Conservation (phyloP, 2,329 filamentous ascomycete species). For the Colletotrichum tanaceti region DNA sequence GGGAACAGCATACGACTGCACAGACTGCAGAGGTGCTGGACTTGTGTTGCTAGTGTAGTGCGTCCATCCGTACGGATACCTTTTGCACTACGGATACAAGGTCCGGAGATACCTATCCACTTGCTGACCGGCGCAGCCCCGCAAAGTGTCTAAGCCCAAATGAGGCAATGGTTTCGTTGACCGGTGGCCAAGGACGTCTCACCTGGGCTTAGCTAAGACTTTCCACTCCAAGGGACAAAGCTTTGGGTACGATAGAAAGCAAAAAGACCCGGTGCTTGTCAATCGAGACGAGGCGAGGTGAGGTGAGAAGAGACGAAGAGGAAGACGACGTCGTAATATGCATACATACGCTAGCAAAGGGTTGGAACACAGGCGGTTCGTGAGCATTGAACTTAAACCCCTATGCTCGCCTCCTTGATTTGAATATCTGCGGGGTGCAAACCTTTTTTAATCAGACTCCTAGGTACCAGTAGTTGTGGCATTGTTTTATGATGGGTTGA, state of each 20-base stretch:
- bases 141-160: conserved; percentile 24
- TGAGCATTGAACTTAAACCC: neutral
- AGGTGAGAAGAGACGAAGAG: neutral
- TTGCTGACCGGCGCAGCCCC: conserved; percentile 13
- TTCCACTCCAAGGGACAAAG: neutral
- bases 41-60: neutral
- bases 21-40: neutral
- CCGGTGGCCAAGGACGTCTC: conserved; percentile 14
- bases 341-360: conserved; percentile 1
- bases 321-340: conserved; percentile 8
- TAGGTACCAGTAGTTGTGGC: too few species aligned
- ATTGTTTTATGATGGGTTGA: too few species aligned
- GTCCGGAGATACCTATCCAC: conserved; percentile 2
- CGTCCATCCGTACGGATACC: too few species aligned
- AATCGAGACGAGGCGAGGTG: conserved; percentile 10
- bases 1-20: neutral
- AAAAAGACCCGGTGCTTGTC: neutral
- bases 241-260: neutral
- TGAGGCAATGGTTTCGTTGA: conserved; percentile 38
- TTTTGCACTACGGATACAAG: too few species aligned
- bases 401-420: too few species aligned
- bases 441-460: too few species aligned
- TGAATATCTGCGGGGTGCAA: too few species aligned
- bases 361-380: conserved; percentile 12
- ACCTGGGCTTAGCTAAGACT: conserved; percentile 29